Evolutionary conservation across 2,329 filamentous ascomycete genomes (phyloP), one percentile per base, ranked within the genome.

Genomic region (Diaporthe ampelina): DNA sequence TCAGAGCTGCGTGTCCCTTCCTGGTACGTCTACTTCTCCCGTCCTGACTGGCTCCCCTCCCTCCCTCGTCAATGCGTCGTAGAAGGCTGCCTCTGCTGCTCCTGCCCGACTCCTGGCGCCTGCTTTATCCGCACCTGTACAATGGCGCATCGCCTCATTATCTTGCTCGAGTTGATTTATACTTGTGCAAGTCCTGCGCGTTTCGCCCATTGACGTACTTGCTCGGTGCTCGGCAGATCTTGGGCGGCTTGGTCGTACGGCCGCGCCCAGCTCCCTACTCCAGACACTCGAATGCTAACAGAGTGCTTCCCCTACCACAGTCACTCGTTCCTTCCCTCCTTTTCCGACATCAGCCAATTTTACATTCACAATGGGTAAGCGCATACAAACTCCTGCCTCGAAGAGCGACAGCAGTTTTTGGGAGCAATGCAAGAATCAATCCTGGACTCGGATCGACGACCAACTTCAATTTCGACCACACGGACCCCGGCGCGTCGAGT

Each of bases 281-380:
- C 58, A 37, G 63, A 57, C 40, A 65, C 65, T 58, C 65, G 52
- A 45, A 70, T 75, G 74, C 74, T 75, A 68, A 75, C 74, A 50
- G 24, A 57, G 17, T 43, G 35, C 56, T 40, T 70, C 37, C 72
- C 45, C 52, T 29, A 8, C 54, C 32, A 32, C 61, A 76, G 74
- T 76, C 74, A 74, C 72, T 76, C 74, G 74, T 76, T 76, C 74
- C 73, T 72, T 70, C 72, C 57, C 72, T 69, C 59, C 43, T 70
- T 76, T 72, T 52, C 40, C 72, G 63, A 74, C 54, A 40, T 74
- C 26, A 70, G 58, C 73, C 72, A 71, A 48, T 72, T 67, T 26
- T 52, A 69, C 72, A 57, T 74, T 59, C 69, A 76, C 74, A 76
- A 76, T 76, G 74, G 74, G 74, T 76, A 76, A 76, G 74, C 65